These are phyloP conservation scores for Paracoccidioides brasiliensis DNA, from an alignment of 2,329 filamentous ascomycete species.

Conservation along the genomic window DNA sequence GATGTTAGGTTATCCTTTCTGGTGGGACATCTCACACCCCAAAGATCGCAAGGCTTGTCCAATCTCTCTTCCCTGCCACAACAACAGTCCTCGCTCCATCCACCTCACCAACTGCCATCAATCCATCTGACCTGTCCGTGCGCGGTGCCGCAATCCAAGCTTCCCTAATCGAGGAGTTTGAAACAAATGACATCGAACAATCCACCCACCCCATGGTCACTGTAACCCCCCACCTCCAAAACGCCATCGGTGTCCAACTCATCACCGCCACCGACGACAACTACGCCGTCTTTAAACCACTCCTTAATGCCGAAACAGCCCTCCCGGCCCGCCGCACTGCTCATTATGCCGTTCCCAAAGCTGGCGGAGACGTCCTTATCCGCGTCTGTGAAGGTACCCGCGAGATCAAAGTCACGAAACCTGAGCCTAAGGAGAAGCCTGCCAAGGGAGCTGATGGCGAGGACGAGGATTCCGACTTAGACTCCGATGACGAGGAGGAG, in stretches of 20 bases:
- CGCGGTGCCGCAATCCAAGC: conserved; percentile 93
- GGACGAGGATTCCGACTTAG: conserved; percentile 47
- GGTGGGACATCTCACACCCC: conserved; percentile 90
- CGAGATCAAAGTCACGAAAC: conserved; percentile 87
- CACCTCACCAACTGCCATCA: conserved; percentile 64
- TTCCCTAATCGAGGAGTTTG: conserved; percentile 86
- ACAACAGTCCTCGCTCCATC: conserved; percentile 73
- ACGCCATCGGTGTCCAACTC: conserved; percentile 76
- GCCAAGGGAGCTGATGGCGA: conserved; percentile 46
- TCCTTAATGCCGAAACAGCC: conserved; percentile 76
- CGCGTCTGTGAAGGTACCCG: conserved; percentile 78
- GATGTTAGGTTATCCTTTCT: conserved; percentile 59
- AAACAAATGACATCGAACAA: conserved; percentile 85
- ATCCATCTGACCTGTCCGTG: conserved; percentile 80
- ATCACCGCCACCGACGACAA: conserved; percentile 31
- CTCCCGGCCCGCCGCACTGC: conserved; percentile 77
- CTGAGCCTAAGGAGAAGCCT: conserved; percentile 55
- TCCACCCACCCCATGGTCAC: conserved; percentile 92
- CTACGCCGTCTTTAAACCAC: conserved; percentile 60
- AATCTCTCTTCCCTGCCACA: conserved; percentile 64
- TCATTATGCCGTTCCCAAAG: conserved; percentile 61
- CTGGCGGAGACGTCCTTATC: conserved; percentile 76
- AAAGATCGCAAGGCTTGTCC: conserved; percentile 72
- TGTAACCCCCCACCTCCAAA: conserved; percentile 76
- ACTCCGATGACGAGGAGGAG: conserved; percentile 53